Evolutionary conservation across 371 early-diverging fungal genomes (phyloP).

Genomic region (Mortierella sp.): DNA sequence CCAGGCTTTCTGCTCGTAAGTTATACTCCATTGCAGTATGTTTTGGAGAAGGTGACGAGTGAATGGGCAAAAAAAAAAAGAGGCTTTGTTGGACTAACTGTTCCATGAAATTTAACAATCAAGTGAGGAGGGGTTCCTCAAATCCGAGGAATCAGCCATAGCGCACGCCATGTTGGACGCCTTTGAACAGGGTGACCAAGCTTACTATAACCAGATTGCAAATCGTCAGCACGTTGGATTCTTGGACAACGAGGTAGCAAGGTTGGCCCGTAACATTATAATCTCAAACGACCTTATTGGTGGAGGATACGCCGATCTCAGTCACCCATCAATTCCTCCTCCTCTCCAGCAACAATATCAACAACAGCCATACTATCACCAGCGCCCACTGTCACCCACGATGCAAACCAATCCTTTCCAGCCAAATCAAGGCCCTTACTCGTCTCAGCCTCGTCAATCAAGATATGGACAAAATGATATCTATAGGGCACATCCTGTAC

Average conservation of each 20-base stretch:
- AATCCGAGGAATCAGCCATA: slow-evolving; percentile 79
- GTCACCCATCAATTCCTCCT: neutral
- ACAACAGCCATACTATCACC: neutral
- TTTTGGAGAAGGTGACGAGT: neutral
- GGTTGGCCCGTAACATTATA: slow-evolving; percentile 65
- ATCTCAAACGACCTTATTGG: slow-evolving; percentile 65
- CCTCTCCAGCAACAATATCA: slow-evolving; percentile 3
- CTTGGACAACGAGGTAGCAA: slow-evolving; percentile 81
- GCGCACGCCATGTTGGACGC: slow-evolving; percentile 79
- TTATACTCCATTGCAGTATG: neutral
- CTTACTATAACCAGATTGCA: slow-evolving; percentile 66
- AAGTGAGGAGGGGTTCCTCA: slow-evolving; percentile 71
- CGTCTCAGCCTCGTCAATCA: neutral
- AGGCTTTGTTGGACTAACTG: neutral
- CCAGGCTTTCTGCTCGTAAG: slow-evolving; percentile 73
- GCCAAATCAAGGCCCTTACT: neutral
- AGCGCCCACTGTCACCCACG: neutral
- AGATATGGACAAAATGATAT: neutral
- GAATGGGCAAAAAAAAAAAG: neutral
- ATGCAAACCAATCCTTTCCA: neutral
- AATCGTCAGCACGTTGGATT: slow-evolving; percentile 72
- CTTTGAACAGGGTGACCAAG: slow-evolving; percentile 81
- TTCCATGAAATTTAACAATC: neutral
- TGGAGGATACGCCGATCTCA: slow-evolving; percentile 23
- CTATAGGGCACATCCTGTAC: neutral